These are phyloP conservation scores for Alloteropsis angusta DNA, from an alignment of 202 grass and related monocot species.

Conservation along the genomic window DNA sequence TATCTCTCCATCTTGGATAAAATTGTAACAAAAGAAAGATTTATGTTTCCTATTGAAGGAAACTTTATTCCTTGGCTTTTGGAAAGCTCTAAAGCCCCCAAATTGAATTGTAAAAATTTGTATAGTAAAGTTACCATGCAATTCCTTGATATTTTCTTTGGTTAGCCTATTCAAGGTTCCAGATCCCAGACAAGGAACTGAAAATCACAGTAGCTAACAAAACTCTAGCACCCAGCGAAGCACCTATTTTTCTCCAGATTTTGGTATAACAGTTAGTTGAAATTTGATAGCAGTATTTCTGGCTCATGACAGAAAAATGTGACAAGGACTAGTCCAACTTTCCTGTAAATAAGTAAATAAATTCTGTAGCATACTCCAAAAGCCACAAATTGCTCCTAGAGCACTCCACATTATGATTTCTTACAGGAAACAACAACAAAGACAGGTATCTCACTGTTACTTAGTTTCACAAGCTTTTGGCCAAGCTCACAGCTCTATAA, in stretches of 20 bases:
- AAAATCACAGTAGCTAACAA: not conserved
- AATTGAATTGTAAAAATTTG: not conserved
- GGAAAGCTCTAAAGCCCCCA: not conserved
- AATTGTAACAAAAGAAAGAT: not conserved
- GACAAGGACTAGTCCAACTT: not conserved
- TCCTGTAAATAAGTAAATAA: not conserved
- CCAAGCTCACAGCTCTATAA: not conserved
- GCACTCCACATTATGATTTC: not conserved
- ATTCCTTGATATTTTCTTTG: not conserved
- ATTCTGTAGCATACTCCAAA: not conserved
- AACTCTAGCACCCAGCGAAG: not conserved
- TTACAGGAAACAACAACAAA: not conserved
- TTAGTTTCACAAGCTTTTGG: not conserved
- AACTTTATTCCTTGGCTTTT: not conserved
- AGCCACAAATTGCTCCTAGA: not conserved
- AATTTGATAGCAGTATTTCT: not conserved
- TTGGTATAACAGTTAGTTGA: not conserved
- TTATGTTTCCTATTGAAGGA: not conserved
- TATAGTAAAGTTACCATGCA: conserved; percentile 6
- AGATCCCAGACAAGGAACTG: not conserved
- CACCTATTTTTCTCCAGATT: not conserved
- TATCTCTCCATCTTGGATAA: not conserved
- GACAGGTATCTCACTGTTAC: not conserved
- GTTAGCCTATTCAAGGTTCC: not conserved
- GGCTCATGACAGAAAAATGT: not conserved